Evolutionary conservation across 2,329 filamentous ascomycete species (phyloP).

Genomic region (Stagonosporopsis tanaceti): DNA sequence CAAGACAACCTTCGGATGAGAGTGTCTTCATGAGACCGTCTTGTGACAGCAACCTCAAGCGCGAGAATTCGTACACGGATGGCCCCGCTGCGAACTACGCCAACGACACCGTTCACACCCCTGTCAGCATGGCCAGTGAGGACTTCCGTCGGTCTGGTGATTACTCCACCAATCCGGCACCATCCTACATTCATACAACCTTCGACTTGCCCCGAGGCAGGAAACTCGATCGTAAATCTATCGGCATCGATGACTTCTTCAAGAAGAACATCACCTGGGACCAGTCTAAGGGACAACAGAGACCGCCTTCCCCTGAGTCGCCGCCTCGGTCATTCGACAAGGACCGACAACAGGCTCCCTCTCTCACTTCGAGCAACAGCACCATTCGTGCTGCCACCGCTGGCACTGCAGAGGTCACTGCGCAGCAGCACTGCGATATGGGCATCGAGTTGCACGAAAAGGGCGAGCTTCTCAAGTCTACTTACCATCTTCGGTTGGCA

Average conservation of each 20-base stretch:
- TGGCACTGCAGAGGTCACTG: constrained; percentile 69
- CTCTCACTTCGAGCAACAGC: constrained; percentile 53
- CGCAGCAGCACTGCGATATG: constrained; percentile 89
- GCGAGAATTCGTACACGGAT: constrained; percentile 52
- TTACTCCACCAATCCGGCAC: constrained; percentile 63
- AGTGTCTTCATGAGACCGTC: constrained; percentile 49
- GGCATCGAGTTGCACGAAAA: constrained; percentile 90
- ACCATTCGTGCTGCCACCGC: constrained; percentile 55
- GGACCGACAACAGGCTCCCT: constrained; percentile 38
- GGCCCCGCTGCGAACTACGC: constrained; percentile 65
- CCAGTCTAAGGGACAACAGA: constrained; percentile 44
- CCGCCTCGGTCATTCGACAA: constrained; percentile 49
- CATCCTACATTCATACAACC: constrained; percentile 87
- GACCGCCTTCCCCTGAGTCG: constrained; percentile 51
- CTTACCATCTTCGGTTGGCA: constrained; percentile 91
- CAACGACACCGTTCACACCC: constrained; percentile 72
- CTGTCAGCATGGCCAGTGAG: constrained; percentile 76
- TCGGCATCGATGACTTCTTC: constrained; percentile 50
- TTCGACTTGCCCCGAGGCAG: constrained; percentile 86
- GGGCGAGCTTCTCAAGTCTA: constrained; percentile 89
- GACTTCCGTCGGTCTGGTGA: constrained; percentile 65
- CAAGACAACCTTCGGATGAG: constrained; percentile 48
- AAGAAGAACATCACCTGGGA: constrained; percentile 69
- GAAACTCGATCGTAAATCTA: constrained; percentile 68
- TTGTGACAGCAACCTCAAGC: constrained; percentile 47